Evolutionary conservation across 306 rosid species (phyloP).

Genomic region (Cicer bijugum): DNA sequence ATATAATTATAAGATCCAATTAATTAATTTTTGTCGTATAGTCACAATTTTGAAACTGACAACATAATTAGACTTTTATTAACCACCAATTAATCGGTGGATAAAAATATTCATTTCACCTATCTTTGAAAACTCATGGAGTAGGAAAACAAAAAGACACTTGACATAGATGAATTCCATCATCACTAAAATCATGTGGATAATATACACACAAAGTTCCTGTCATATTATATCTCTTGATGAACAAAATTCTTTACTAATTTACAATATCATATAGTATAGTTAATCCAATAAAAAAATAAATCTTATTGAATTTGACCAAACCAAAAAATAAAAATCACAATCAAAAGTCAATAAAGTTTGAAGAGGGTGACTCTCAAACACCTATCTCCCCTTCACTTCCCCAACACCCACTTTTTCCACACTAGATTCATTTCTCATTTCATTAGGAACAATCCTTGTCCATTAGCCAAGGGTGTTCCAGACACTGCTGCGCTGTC

Average conservation of each 20-base stretch:
- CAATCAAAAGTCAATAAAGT: slow-evolving; percentile 55
- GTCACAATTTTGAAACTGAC: too few species aligned
- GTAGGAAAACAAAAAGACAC: slow-evolving; percentile 3
- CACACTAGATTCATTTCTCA: slow-evolving; percentile 50
- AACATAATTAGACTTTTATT: too few species aligned
- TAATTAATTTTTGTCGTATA: too few species aligned
- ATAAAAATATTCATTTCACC: not conserved
- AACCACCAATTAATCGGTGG: not conserved
- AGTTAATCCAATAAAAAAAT: slow-evolving; percentile 52
- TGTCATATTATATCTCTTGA: slow-evolving; percentile 47
- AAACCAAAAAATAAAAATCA: slow-evolving; percentile 49
- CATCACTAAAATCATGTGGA: slow-evolving; percentile 38
- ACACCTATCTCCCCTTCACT: slow-evolving; percentile 58
- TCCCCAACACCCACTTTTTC: slow-evolving; percentile 69
- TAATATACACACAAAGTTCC: slow-evolving; percentile 46
- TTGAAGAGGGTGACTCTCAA: slow-evolving; percentile 38
- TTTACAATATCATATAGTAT: slow-evolving; percentile 63
- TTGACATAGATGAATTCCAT: slow-evolving; percentile 33
- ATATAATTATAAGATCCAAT: too few species aligned
- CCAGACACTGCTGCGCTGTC: slow-evolving; percentile 85
- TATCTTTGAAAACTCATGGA: not conserved
- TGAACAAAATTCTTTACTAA: slow-evolving; percentile 61
- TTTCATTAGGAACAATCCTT: slow-evolving; percentile 48
- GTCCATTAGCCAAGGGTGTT: slow-evolving; percentile 75
- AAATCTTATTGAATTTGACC: slow-evolving; percentile 52